These are phyloP conservation scores for Yamadazyma siamensis DNA, from an alignment of 1,139 yeast species.

Conservation along the genomic window DNA sequence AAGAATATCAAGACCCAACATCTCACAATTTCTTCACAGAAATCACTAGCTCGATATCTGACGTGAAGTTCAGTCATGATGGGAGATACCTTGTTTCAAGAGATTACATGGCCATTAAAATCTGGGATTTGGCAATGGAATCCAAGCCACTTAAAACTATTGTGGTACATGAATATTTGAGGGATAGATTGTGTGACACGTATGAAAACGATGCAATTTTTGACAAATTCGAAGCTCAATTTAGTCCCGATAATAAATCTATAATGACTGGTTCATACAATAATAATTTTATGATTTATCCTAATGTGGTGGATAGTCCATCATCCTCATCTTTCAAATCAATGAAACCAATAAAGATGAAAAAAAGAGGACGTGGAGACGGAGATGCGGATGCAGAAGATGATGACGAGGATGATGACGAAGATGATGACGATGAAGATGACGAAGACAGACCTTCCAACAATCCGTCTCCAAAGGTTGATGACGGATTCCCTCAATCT, in stretches of 20 bases:
- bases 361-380: conserved; percentile 13
- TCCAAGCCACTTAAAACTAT: conserved; percentile 91
- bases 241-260: conserved; percentile 88
- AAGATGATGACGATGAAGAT: conserved; percentile 40
- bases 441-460: conserved; percentile 29
- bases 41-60: conserved; percentile 91
- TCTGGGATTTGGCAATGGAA: conserved; percentile 99
- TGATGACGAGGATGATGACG: conserved; percentile 44
- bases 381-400: too few relatives aligned
- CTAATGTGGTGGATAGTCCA: conserved; percentile 53
- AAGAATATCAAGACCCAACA: conserved; percentile 89
- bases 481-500: conserved; percentile 29
- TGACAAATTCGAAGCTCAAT: conserved; percentile 96
- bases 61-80: conserved; percentile 87
- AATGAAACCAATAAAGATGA: conserved; percentile 17
- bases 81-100: conserved; percentile 94
- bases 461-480: conserved; percentile 26
- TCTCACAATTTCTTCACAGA: conserved; percentile 96
- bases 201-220: conserved; percentile 98
- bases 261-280: conserved; percentile 98
- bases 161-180: conserved; percentile 90
- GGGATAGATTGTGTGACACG: conserved; percentile 92
- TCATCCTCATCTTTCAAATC: conserved; percentile 4
- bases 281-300: conserved; percentile 95
- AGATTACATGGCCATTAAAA: conserved; percentile 95